Evolutionary conservation across 257 asterid species (phyloP).

Genomic region (Salvia miltiorrhiza): DNA sequence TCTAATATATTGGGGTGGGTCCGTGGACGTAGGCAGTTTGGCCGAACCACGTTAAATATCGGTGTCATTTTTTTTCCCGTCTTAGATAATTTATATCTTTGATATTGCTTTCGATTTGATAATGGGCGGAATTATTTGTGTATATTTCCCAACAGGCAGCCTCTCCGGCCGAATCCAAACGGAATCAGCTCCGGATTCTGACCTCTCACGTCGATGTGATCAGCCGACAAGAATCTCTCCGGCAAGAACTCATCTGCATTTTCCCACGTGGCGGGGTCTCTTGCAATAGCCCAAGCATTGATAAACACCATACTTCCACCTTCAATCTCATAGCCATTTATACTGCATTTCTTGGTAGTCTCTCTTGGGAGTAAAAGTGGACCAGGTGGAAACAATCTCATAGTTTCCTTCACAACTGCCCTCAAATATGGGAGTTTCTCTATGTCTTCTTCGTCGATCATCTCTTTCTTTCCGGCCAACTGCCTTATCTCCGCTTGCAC

Average conservation of each 20-base stretch:
- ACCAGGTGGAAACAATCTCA: conserved; percentile 24
- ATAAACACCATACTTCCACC: conserved; percentile 16
- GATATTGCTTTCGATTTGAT: too few species aligned
- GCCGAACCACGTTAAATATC: too few species aligned
- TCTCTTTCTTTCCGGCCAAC: neutral
- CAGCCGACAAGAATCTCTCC: conserved; percentile 32
- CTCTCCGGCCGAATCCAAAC: neutral
- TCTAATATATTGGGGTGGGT: too few species aligned
- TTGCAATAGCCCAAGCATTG: conserved; percentile 24
- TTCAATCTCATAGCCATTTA: conserved; percentile 22
- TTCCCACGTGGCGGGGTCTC: conserved; percentile 20
- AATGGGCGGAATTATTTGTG: too few species aligned
- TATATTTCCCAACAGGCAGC: too few species aligned
- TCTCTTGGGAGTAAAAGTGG: conserved; percentile 27
- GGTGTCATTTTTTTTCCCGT: too few species aligned
- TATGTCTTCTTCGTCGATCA: conserved; percentile 16
- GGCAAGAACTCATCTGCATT: conserved; percentile 18
- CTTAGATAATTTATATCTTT: too few species aligned
- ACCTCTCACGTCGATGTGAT: too few species aligned
- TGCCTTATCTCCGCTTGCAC: conserved; percentile 26
- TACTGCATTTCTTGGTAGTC: conserved; percentile 10
- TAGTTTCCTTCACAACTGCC: conserved; percentile 28
- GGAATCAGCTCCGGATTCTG: neutral
- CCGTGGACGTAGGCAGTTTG: too few species aligned
- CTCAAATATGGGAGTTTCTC: conserved; percentile 24